Base-by-base conservation (phyloP, 805 yeast species). In the Barnettozyma wickerhamii region DNA sequence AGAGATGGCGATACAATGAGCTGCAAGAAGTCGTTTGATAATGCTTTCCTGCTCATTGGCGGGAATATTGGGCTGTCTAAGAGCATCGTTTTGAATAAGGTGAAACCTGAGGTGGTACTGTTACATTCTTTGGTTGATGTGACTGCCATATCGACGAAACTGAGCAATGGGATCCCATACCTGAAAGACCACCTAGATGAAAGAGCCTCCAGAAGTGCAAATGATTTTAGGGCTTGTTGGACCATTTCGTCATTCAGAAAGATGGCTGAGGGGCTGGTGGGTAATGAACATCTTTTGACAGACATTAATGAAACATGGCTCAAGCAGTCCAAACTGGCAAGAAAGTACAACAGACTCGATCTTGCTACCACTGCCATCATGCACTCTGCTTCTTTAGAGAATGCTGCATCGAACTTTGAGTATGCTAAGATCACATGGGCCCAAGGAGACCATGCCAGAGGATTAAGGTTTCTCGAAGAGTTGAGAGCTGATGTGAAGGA, bases 341-440 rank as follows among this genome's bases (percentile, higher is more conserved):
- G 96, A 37, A 72, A 77, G 42, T 78, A 80, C 43, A 75, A 79
- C 9, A 72, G 90, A 44, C 63, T 81, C 3, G 93, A 86, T 51
- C 68, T 87, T 29, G 83, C 96, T 0, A 78, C 87, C 2, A 73
- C 79, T 17, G 71, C 81, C 7, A 74, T 84, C 18, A 72, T 84
- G 55, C 70, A 77, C 51, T 88, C 87, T 2, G 47, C 64, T 52
- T 43, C 46, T 39, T 24, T 46, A 13, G 49, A 54, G 1, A 62
- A 66, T 21, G 55, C 62, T 6, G 65, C 66, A 19, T 81, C 84
- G 6, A 82, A 81, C 43, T 62, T 84, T 30, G 95, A 89, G 56
- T 82, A 84, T 59, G 82, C 96, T 0, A 80, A 84, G 42, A 69
- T 93, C 7, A 61, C 88, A 30, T 91, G 98, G 97, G 82, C 79